These are phyloP conservation scores for Erucastrum elatum DNA, from an alignment of 345 rosid species.

Conservation along the genomic window DNA sequence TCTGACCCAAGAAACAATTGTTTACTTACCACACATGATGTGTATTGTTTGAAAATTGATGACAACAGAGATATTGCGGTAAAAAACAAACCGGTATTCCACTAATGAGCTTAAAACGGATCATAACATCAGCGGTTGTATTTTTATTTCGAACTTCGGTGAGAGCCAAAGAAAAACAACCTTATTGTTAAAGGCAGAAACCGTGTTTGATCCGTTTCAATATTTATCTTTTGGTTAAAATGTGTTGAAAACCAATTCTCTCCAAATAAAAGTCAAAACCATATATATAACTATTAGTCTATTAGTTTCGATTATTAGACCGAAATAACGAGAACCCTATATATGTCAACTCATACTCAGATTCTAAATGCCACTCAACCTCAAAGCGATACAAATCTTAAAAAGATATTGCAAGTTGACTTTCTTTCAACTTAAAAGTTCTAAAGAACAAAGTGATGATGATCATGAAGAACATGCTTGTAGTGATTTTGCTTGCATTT, in stretches of 20 bases:
- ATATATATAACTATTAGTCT: background rate
- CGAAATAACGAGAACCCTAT: background rate
- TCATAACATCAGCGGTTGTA: background rate
- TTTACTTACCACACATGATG: too few relatives aligned
- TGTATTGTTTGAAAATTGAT: too few relatives aligned
- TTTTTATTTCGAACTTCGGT: background rate
- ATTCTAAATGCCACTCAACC: background rate
- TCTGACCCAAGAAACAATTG: too few relatives aligned
- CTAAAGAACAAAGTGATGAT: background rate
- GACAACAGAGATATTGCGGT: background rate
- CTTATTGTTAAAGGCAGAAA: slow-evolving; percentile 5
- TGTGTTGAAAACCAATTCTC: slow-evolving; percentile 3
- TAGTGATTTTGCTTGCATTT: slow-evolving; percentile 7
- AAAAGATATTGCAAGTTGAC: background rate
- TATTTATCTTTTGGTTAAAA: slow-evolving; percentile 3
- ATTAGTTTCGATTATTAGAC: background rate
- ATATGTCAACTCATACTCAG: slow-evolving; percentile 4
- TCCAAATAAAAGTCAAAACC: slow-evolving; percentile 1
- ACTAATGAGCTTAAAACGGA: background rate
- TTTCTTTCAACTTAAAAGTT: background rate
- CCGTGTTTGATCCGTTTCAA: slow-evolving; percentile 21
- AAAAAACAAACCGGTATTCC: background rate
- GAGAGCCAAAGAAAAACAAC: background rate
- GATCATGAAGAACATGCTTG: slow-evolving; percentile 26
- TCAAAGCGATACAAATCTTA: background rate